Conservation (phyloP, 169 alveolate genomes). For the Eimeria necatrix region DNA sequence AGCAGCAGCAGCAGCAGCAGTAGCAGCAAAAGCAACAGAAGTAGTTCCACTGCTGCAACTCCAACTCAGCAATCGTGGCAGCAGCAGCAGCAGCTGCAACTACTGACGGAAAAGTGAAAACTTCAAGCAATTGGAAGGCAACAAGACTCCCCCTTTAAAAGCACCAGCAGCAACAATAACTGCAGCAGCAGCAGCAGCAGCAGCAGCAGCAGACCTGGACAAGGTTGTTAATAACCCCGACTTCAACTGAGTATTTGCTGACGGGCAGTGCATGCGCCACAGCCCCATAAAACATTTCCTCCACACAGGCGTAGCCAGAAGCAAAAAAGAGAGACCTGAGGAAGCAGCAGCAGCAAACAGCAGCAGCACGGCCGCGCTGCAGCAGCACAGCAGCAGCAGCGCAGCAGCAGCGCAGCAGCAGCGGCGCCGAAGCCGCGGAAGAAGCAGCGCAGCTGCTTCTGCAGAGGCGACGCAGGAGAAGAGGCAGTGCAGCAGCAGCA, state of each 20-base stretch:
- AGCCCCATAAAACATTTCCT: constrained; percentile 73
- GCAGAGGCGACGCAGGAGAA: too few relatives aligned
- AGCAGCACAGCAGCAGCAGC: neutral
- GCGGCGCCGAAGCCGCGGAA: too few relatives aligned
- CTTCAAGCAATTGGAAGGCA: neutral
- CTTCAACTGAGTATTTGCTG: constrained; percentile 70
- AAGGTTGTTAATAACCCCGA: constrained; percentile 26
- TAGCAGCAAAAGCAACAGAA: neutral
- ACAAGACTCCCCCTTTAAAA: neutral
- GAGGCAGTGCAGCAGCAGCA: too few relatives aligned
- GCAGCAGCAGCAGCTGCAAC: constrained; percentile 1
- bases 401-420: neutral
- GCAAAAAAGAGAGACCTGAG: neutral
- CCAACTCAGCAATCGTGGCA: neutral
- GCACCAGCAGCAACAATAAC: neutral
- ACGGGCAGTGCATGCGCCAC: constrained; percentile 79
- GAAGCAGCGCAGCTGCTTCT: neutral
- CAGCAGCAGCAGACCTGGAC: constrained; percentile 69
- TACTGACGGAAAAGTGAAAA: neutral
- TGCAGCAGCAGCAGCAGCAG: constrained; percentile 51
- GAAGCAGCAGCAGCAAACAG: too few relatives aligned
- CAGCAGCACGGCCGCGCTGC: neutral
- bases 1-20: neutral
- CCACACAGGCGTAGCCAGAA: constrained; percentile 37
- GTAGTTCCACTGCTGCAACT: neutral